These are phyloP conservation scores for Psidium guajava DNA, from an alignment of 345 rosid species.

Conservation along the genomic window DNA sequence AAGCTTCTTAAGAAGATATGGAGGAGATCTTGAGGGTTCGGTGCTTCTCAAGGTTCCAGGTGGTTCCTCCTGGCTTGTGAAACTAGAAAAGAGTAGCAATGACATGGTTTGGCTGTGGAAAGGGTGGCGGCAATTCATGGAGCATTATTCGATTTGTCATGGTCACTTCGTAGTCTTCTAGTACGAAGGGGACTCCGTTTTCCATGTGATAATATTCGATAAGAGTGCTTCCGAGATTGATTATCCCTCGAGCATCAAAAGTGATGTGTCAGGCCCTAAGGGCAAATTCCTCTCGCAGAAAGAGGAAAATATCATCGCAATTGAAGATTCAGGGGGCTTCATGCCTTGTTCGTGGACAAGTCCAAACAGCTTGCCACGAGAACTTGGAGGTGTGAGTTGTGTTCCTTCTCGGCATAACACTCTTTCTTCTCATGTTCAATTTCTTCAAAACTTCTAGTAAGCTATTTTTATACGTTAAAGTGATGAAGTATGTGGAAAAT, in stretches of 20 bases:
- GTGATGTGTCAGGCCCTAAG: neutral
- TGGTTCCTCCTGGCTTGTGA: neutral
- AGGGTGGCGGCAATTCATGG: neutral
- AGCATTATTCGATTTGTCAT: neutral
- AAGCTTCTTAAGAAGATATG: neutral
- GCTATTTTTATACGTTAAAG: too few species aligned
- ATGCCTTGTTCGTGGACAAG: neutral
- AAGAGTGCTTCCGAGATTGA: neutral
- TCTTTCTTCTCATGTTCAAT: neutral
- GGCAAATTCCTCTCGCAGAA: neutral
- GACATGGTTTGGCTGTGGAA: neutral
- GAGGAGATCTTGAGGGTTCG: neutral
- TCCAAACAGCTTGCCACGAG: neutral
- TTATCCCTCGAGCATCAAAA: neutral
- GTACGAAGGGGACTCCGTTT: neutral
- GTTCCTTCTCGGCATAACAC: neutral
- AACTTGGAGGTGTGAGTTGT: neutral
- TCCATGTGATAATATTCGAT: neutral
- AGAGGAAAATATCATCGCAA: neutral
- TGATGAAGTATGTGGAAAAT: too few species aligned
- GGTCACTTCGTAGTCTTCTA: neutral
- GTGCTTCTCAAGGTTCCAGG: neutral
- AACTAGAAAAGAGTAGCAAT: neutral
- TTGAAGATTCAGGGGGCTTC: neutral
- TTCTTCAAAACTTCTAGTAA: neutral